Conservation (phyloP, 805 yeast species). For the Spathaspora hagerdaliae region DNA sequence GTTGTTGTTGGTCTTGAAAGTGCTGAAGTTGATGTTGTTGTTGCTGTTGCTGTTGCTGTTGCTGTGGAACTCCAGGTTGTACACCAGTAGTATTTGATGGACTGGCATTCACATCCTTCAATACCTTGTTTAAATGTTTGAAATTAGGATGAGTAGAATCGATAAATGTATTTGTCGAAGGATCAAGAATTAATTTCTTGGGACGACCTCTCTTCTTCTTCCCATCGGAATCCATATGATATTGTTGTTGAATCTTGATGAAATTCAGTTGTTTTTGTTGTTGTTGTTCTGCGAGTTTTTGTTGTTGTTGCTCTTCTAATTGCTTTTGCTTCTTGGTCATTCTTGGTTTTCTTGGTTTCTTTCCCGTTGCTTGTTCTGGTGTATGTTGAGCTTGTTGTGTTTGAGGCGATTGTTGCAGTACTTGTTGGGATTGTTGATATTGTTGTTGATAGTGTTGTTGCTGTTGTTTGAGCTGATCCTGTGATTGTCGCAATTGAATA, state of each 20-base stretch:
- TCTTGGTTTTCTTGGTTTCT: slow-evolving; percentile 9
- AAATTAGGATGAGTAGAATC: slow-evolving; percentile 40
- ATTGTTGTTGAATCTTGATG: slow-evolving; percentile 1
- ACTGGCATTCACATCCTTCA: slow-evolving; percentile 9
- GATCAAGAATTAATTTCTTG: slow-evolving; percentile 36
- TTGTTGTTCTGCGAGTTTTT: slow-evolving; percentile 11
- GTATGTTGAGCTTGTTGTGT: neutral
- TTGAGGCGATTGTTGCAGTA: slow-evolving; percentile 2
- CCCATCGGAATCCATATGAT: slow-evolving; percentile 10
- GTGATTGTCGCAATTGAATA: neutral
- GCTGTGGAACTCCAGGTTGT: neutral
- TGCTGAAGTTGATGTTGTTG: neutral
- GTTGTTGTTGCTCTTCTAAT: slow-evolving; percentile 8
- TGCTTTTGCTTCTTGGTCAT: slow-evolving; percentile 8
- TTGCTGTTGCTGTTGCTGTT: neutral
- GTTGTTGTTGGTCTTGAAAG: neutral
- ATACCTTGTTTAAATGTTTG: slow-evolving; percentile 31
- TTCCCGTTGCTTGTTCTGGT: neutral
- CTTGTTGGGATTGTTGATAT: slow-evolving; percentile 5
- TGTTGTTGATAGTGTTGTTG: slow-evolving; percentile 7
- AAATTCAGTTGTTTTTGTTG: slow-evolving; percentile 2
- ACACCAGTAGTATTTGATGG: neutral
- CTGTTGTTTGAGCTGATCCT: slow-evolving; percentile 2
- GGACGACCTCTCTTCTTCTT: slow-evolving; percentile 42
- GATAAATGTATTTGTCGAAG: slow-evolving; percentile 36